Percentiles rank a stretch among this genome's conserved stretches.
Conservation (phyloP, 2,329 filamentous ascomycete species). For the Neophaeococcomyces mojaviensis region DNA sequence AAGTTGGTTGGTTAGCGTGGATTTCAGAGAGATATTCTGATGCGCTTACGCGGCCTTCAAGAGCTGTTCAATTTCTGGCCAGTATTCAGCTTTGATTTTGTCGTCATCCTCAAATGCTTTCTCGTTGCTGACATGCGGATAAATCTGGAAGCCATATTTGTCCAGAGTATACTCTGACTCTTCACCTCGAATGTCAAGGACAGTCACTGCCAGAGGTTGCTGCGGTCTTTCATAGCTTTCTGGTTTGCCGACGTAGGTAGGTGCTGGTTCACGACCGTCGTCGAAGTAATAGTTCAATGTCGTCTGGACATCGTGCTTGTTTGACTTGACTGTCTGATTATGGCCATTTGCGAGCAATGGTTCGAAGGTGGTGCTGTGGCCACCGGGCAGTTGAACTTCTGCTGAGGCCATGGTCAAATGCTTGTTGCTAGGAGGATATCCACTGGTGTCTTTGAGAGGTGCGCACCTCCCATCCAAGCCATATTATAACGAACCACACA, state of each 20-base stretch:
- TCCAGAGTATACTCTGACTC: slow-evolving; percentile 38
- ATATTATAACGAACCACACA: background rate
- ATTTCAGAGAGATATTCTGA: no score
- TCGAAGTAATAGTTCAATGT: slow-evolving; percentile 25
- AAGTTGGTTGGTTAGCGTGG: no score
- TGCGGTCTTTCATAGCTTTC: slow-evolving; percentile 23
- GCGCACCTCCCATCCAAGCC: background rate
- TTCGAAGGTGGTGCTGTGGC: slow-evolving; percentile 23
- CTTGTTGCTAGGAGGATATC: background rate
- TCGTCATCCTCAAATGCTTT: slow-evolving; percentile 31
- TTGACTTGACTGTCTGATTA: slow-evolving; percentile 1
- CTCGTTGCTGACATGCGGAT: slow-evolving; percentile 29
- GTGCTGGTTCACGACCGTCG: slow-evolving; percentile 22
- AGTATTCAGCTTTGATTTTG: slow-evolving; percentile 29
- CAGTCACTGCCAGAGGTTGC: slow-evolving; percentile 19
- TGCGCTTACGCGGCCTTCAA: slow-evolving; percentile 27
- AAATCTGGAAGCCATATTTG: slow-evolving; percentile 33
- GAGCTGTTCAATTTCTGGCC: slow-evolving; percentile 30
- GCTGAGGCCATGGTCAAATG: slow-evolving; percentile 19
- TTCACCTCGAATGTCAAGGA: slow-evolving; percentile 40
- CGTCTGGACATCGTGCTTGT: slow-evolving; percentile 22
- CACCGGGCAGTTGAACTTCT: slow-evolving; percentile 20
- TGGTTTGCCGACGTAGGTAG: slow-evolving; percentile 24
- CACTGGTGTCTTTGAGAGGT: background rate
- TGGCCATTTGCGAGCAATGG: slow-evolving; percentile 15